phyloP scores from a whole-genome alignment of 371 early-diverging fungal species.

The Mucor sp. region DNA sequence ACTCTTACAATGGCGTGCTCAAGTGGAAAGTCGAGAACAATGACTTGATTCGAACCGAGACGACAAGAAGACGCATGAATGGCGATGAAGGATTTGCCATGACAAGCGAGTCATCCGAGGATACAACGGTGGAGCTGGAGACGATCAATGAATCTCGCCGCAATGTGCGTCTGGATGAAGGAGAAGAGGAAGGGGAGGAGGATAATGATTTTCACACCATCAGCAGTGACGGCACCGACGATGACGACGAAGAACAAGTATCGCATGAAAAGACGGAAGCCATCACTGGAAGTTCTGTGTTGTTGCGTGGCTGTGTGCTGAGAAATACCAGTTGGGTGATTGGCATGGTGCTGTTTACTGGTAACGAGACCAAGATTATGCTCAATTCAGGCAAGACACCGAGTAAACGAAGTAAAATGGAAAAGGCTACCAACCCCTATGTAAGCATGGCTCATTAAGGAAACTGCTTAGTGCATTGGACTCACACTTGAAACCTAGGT shows the following conservation, averaged over 20 bases:
- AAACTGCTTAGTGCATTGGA: not conserved
- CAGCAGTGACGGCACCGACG: not conserved
- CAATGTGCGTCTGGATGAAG: not conserved
- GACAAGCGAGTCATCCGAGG: not conserved
- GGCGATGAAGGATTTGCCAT: constrained; percentile 2
- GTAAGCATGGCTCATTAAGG: constrained; percentile 35
- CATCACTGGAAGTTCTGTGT: constrained; percentile 78
- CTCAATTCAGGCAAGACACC: constrained; percentile 91
- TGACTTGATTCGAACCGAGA: constrained; percentile 8
- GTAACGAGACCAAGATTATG: constrained; percentile 89
- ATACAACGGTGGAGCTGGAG: not conserved
- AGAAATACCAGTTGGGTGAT: constrained; percentile 92
- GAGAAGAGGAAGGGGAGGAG: constrained; percentile 7
- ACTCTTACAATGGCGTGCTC: constrained; percentile 75
- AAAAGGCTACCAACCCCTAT: constrained; percentile 93
- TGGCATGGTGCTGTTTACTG: constrained; percentile 85
- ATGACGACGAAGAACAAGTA: constrained; percentile 26
- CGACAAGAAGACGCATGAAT: constrained; percentile 9
- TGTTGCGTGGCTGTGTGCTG: constrained; percentile 92
- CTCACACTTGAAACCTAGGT: constrained; percentile 27
- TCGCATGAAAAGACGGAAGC: constrained; percentile 66
- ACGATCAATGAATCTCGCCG: constrained; percentile 8
- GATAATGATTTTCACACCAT: constrained; percentile 15
- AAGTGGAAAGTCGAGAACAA: constrained; percentile 50
- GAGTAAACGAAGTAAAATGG: constrained; percentile 94